phyloP scores from a whole-genome alignment of 495 filamentous ascomycete species.

The Astrothelium macrocarpum region DNA sequence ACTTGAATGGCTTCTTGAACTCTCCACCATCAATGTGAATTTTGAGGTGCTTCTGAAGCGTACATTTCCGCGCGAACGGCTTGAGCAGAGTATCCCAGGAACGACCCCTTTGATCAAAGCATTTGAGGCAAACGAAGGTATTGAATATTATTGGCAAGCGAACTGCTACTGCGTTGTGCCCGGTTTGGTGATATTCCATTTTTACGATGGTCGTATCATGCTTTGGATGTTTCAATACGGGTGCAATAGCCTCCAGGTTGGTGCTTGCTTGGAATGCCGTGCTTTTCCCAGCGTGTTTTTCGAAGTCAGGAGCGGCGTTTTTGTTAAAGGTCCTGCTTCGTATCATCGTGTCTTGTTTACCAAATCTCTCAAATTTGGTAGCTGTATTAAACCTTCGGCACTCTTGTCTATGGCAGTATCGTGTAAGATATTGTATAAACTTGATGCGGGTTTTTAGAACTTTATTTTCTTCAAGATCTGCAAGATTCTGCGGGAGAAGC shows the following conservation, averaged over 20 bases:
- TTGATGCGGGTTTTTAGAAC: no score
- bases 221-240: background rate
- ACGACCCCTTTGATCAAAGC: background rate
- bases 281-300: background rate
- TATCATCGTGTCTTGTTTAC: background rate
- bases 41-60: no score
- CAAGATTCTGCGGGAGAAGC: no score
- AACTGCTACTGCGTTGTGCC: background rate
- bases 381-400: background rate
- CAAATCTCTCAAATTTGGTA: background rate
- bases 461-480: no score
- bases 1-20: no score
- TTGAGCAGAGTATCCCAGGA: background rate
- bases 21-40: no score
- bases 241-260: background rate
- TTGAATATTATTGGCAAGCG: background rate
- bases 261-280: background rate
- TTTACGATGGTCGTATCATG: background rate
- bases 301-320: background rate
- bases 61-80: no score
- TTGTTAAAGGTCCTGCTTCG: background rate
- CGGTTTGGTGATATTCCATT: background rate
- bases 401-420: background rate
- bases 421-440: background rate
- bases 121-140: background rate